Evolutionary conservation across 176 grass and related monocot genomes (phyloP), one percentile per base, ranked within the genome.

Genomic region (Triticum monococcum): DNA sequence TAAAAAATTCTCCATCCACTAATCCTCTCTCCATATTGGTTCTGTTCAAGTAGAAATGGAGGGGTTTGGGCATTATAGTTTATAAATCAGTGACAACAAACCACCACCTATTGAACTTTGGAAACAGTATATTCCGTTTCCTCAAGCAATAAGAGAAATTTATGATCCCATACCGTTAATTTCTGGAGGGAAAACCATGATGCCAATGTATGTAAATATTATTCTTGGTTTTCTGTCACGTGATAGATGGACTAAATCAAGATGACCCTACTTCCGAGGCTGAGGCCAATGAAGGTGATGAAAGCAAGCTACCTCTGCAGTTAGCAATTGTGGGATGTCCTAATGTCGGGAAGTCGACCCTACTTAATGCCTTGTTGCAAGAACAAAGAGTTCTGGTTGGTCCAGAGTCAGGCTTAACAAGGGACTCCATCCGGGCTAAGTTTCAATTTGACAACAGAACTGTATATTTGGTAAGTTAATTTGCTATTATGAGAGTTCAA

Each of bases 301-400:
- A 92, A 40, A 86, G 83, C 60, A 97, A 97, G 70, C 84, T 91
- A 37, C 93, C 93, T 69, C 88, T 95, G 84, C 93, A 98, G 78
- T 81, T 95, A 85, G 93, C 96, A 82, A 98, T 98, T 84, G 93
- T 98, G 35, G 96, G 96, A 52, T 84, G 93, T 26, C 96, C 96
- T 73, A 98, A 98, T 93, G 96, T 98, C 63, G 96, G 96, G 43
- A 98, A 98, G 81, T 95, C 96, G 70, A 98, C 96, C 83, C 71
- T 98, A 46, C 79, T 98, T 64, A 98, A 98, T 89, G 83, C 96
- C 69, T 81, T 98, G 72, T 80, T 98, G 83, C 93, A 98, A 94
- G 93, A 98, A 85, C 75, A 95, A 81, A 95, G 96, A 87, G 96
- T 98, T 91, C 62, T 98, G 48, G 96, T 98, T 89, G 96, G 93